These are phyloP conservation scores for Colletotrichum gigasporum DNA, from an alignment of 2,329 filamentous ascomycete genomes.

Conservation along the genomic window DNA sequence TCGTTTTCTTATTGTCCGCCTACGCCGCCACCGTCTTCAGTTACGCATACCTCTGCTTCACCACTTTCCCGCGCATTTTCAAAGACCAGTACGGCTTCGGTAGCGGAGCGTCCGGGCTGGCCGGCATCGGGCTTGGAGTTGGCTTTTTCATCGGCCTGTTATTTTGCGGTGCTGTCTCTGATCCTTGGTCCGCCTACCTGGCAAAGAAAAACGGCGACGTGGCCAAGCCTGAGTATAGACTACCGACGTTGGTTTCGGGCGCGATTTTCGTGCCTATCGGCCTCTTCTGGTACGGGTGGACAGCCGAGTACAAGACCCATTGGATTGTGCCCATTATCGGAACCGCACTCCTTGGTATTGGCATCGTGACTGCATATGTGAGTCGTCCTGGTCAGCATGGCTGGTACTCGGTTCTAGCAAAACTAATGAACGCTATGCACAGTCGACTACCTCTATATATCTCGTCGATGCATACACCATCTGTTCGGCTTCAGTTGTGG, in stretches of 20 bases:
- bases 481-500: constrained; percentile 71
- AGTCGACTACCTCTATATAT: constrained; percentile 48
- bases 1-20: constrained; percentile 56
- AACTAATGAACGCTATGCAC: background rate
- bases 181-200: constrained; percentile 21
- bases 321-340: constrained; percentile 71
- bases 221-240: constrained; percentile 34
- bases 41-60: constrained; percentile 48
- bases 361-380: constrained; percentile 35
- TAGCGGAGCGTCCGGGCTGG: constrained; percentile 41
- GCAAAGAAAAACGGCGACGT: constrained; percentile 31
- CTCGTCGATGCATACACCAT: constrained; percentile 63
- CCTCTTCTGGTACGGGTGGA: constrained; percentile 68
- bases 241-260: constrained; percentile 34
- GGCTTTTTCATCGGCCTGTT: constrained; percentile 32
- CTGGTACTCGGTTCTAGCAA: background rate
- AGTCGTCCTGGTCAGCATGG: background rate
- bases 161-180: constrained; percentile 26
- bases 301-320: constrained; percentile 57
- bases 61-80: constrained; percentile 51
- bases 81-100: constrained; percentile 44
- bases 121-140: constrained; percentile 60
- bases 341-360: constrained; percentile 59
- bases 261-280: constrained; percentile 46
- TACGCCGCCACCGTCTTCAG: constrained; percentile 49